A percentile compares a stretch with the other conserved stretches of the same genome.
Conservation (phyloP, 2,329 filamentous ascomycete species). For the Fusarium sp. region DNA sequence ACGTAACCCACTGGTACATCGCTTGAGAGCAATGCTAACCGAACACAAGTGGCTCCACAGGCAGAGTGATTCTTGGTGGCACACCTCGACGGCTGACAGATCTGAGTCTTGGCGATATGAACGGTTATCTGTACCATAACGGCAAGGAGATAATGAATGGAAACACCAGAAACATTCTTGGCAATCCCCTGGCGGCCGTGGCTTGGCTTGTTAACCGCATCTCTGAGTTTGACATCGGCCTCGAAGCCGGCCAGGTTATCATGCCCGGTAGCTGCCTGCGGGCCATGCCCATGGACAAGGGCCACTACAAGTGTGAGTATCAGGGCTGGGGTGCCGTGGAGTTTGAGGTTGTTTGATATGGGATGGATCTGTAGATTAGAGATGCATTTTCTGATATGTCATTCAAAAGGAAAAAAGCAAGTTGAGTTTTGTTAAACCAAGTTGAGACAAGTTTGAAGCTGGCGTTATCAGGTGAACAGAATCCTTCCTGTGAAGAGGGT, state of each 20-base stretch:
- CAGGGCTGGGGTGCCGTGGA: constrained; percentile 42
- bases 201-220: constrained; percentile 44
- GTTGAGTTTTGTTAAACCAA: background rate
- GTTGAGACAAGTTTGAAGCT: background rate
- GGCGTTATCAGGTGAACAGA: background rate
- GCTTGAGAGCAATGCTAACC: background rate
- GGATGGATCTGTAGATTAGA: background rate
- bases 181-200: constrained; percentile 40
- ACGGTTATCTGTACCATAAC: constrained; percentile 40
- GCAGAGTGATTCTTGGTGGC: constrained; percentile 43
- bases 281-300: constrained; percentile 41
- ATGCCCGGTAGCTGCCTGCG: constrained; percentile 42
- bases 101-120: constrained; percentile 37
- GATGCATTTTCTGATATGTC: background rate
- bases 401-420: background rate
- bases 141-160: constrained; percentile 40
- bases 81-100: constrained; percentile 39
- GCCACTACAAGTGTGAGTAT: constrained; percentile 40
- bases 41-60: constrained; percentile 29
- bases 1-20: background rate
- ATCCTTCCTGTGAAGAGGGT: background rate
- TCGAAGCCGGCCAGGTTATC: constrained; percentile 40
- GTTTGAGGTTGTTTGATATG: constrained; percentile 37
- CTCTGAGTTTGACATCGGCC: constrained; percentile 38
- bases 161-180: constrained; percentile 43